A percentile compares a stretch with the other conserved stretches of the same genome.
Evolutionary conservation across 129 eudicot species (phyloP).

Genomic region (Ambrosia artemisiifolia): DNA sequence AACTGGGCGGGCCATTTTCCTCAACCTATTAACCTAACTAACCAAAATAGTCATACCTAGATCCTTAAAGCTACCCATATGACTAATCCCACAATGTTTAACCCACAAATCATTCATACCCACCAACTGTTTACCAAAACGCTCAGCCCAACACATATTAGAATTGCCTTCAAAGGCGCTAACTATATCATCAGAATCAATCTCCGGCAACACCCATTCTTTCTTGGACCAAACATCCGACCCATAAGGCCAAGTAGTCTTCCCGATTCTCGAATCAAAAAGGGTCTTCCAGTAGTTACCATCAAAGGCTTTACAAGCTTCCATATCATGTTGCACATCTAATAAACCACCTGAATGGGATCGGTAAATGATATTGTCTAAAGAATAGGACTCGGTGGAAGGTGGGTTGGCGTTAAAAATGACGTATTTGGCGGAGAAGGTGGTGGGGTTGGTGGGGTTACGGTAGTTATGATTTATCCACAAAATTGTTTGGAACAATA

Average conservation of each 20-base stretch:
- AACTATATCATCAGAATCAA: conserved; percentile 56
- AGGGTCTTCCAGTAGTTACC: conserved; percentile 56
- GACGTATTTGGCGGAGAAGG: conserved; percentile 59
- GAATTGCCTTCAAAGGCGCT: conserved; percentile 68
- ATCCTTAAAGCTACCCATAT: conserved; percentile 77
- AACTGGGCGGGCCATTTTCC: conserved; percentile 52
- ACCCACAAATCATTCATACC: conserved; percentile 87
- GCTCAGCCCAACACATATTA: conserved; percentile 75
- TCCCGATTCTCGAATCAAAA: conserved; percentile 73
- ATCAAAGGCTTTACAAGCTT: conserved; percentile 46
- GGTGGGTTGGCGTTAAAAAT: conserved; percentile 50
- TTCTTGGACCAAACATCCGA: conserved; percentile 85
- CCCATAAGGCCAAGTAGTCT: conserved; percentile 80
- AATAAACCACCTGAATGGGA: conserved; percentile 63
- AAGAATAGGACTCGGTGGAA: conserved; percentile 55
- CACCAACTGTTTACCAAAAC: conserved; percentile 54
- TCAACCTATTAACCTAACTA: conserved; percentile 67
- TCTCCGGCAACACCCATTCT: conserved; percentile 78
- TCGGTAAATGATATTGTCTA: conserved; percentile 68
- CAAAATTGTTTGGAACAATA: no score
- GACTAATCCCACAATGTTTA: conserved; percentile 83
- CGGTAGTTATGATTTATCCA: no score
- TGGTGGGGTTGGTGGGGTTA: background rate
- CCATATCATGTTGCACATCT: conserved; percentile 66
- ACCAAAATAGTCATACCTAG: conserved; percentile 80